Evolutionary conservation across 192 early-diverging fungal genomes (phyloP), one percentile per base, ranked within the genome.

Genomic region (Mortierella antarctica): DNA sequence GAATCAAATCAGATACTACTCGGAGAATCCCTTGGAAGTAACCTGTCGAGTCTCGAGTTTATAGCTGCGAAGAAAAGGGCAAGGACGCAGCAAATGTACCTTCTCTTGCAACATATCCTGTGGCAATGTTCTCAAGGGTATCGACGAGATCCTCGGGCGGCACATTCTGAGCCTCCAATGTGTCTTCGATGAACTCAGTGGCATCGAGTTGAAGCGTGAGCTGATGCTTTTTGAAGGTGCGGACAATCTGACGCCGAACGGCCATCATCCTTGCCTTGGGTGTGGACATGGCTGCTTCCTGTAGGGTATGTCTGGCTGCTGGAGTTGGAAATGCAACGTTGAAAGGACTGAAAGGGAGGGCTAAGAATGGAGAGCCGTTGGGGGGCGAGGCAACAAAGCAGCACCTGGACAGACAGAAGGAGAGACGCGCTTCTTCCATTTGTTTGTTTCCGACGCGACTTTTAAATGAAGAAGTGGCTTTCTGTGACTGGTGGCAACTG

Each of bases 161-260:
- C 23, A 80, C 65, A 20, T 68, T 45, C 49, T 89, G 85, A 31
- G 84, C 70, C 45, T 86, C 70, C 8, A 94, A 74, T 42, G 89
- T 65, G 14, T 82, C 83, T 67, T 88, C 88, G 51, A 96, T 79
- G 58, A 87, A 93, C 39, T 86, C 84, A 17, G 87, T 82, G 11
- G 96, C 93, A 72, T 94, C 94, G 10, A 89, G 83, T 57, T 93
- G 89, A 4, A 96, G 82, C 49, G 90, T 90, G 47, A 96, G 91
- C 54, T 93, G 91, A 83, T 94, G 90, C 59, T 92, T 94, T 62
- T 92, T 91, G 73, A 97, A 92, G 7, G 91, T 83, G 62, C 89
- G 84, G 70, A 90, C 93, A 71, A 95, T 92, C 49, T 70, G 77
- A 18, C 70, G 64, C 11, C 77, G 70, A 13, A 72, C 51, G 21